Evolutionary conservation across 768 basidiomycete genomes (phyloP), one percentile per base, ranked within the genome.

Genomic region (Tricholoma flavovirens): DNA sequence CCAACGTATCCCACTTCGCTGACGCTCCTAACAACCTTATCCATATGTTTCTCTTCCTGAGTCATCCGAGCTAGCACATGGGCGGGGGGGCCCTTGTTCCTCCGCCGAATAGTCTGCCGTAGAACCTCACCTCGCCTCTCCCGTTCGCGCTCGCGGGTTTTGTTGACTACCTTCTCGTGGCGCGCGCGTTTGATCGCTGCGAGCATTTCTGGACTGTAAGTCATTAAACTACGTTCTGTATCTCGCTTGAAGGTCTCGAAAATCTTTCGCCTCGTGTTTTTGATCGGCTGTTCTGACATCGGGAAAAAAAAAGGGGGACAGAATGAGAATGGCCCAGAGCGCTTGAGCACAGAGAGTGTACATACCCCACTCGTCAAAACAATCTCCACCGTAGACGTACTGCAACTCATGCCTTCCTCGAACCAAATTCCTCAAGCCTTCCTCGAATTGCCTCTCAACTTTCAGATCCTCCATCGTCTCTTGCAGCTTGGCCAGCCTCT

Each of bases 1-100:
- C 80, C 89, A 2, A 83, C 78, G 66, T 89, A 91, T 12, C 90
- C 90, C 0, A 80, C 87, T 66, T 86, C 83, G 53, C 84, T 78
- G 2, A 81, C 74, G 38, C 73, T 76, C 33, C 82, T 69, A 50
- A 76, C 74, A 3, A 86, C 69, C 58, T 69, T 71, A 59, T 90
- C 87, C 66, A 74, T 66, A 51, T 66, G 69, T 56, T 73, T 75
- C 56, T 78, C 68, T 59, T 75, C 63, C 1, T 75, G 71, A 0
- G 80, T 73, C 83, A 90, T 83, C 55, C 64, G 71, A n/a, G 66
- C 69, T 2, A 83, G 72, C 3, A 87, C 59, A 59, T 83, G 83
- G 0, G 87, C 81, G 0, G 90, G 90, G 0, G 86, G 86, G 0
- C 83, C 80, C 59, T 81, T 69, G 7, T 75, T 68, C 65, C 73